Evolutionary conservation across 345 rosid species (phyloP), one percentile per base, ranked within the genome.

Genomic region (Euphorbia lathyris): DNA sequence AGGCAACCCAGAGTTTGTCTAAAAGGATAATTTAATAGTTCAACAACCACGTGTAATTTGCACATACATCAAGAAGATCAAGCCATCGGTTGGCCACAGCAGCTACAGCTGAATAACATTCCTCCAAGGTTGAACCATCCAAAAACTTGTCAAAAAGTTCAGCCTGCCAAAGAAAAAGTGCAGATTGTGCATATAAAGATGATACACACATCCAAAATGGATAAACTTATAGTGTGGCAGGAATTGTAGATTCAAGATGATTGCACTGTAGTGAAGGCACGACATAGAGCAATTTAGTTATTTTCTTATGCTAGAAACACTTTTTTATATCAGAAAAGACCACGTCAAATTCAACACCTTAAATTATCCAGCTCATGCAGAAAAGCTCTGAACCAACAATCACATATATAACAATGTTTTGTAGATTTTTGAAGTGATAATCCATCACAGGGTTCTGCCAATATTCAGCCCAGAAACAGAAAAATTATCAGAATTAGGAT

Each of bases 101-200:
- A 77, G 98, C 98, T 66, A 94, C 98, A 74, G 91, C 86, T 45
- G 83, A 88, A 80, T 94, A 94, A 80, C 98, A 94, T 82, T 91
- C 96, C 76, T 87, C 93, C 61, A 94, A 82, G 67, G 95, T 88
- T 73, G 93, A 79, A 27, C 98, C 98, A 74, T 86, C 82, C 53
- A 94, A 96, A 75, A 94, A 94, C 85, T 94, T 94, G 81, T 94
- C 90, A 69, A 94, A 94, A 79, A 94, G 93, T 76, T 94, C 97
- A 57, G 96, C 96, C 98, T 94, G 87, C 72, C 64, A 52, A n/a
- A 75, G 70, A 63, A 60, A 34, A 22, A 51, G 53, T 34, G 17
- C 2, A 57, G 66, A 73, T 62, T 47, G 56, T 32, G 42, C 64
- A 47, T 16, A 36, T 17, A 53, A 38, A 66, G 67, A 66, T 36